These are phyloP conservation scores for Aphanocladium album DNA, from an alignment of 2,329 filamentous ascomycete species.

Conservation along the genomic window DNA sequence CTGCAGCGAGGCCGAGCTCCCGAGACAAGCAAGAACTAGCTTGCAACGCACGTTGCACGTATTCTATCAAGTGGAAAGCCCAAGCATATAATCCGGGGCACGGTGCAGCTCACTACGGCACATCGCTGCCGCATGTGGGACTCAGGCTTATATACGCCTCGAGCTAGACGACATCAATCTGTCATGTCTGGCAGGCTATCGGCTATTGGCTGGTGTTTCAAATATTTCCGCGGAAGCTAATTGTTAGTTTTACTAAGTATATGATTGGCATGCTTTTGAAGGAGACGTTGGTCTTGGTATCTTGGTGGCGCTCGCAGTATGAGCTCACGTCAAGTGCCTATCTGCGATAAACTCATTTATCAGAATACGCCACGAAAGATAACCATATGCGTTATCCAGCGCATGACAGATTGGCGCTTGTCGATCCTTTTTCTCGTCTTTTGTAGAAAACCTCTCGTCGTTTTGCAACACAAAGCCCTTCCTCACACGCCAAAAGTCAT, in stretches of 20 bases:
- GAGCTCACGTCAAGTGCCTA: background rate
- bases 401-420: background rate
- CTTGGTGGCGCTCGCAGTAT: slow-evolving; percentile 5
- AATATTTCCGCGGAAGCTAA: slow-evolving; percentile 4
- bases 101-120: slow-evolving; percentile 10
- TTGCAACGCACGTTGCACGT: background rate
- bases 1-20: background rate
- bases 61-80: background rate
- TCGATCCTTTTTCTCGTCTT: background rate
- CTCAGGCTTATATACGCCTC: background rate
- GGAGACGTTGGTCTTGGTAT: background rate
- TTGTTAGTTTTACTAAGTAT: background rate
- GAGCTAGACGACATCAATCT: background rate
- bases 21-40: background rate
- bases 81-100: slow-evolving; percentile 3
- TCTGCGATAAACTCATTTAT: slow-evolving; percentile 5
- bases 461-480: no score
- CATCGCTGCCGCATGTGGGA: slow-evolving; percentile 6
- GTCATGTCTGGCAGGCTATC: background rate
- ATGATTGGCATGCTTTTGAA: background rate
- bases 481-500: background rate
- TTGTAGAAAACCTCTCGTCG: background rate
- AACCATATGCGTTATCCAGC: background rate
- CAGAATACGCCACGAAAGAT: background rate
- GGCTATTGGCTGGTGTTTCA: background rate